phyloP scores from a whole-genome alignment of 495 filamentous ascomycete species.

The Elasticomyces elasticus region DNA sequence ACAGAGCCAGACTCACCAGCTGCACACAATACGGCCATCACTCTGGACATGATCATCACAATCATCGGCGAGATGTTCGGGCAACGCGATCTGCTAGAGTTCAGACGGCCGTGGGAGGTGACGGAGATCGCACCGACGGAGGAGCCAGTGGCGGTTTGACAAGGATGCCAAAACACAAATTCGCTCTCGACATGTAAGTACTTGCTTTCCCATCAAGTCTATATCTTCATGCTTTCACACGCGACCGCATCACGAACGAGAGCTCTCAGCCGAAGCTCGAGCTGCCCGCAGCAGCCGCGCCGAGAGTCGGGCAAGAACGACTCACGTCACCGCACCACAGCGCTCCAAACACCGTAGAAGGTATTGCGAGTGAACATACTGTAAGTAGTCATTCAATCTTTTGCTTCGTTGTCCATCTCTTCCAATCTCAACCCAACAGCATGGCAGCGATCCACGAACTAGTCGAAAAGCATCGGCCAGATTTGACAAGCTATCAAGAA shows the following conservation, averaged over 20 bases:
- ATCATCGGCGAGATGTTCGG: constrained; percentile 85
- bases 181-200: too few species aligned
- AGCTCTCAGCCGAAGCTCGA: too few species aligned
- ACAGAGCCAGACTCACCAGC: neutral
- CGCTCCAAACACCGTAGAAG: too few species aligned
- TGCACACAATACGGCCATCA: constrained; percentile 41
- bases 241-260: too few species aligned
- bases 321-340: too few species aligned
- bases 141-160: too few species aligned
- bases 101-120: constrained; percentile 40
- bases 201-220: too few species aligned
- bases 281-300: too few species aligned
- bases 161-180: too few species aligned
- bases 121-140: neutral
- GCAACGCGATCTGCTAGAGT: constrained; percentile 74
- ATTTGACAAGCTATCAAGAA: constrained; percentile 38
- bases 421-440: neutral
- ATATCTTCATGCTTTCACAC: too few species aligned
- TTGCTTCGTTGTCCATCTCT: neutral
- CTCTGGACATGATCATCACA: constrained; percentile 85
- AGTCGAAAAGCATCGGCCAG: constrained; percentile 20
- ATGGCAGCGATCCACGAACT: constrained; percentile 19
- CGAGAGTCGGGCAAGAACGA: too few species aligned
- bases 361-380: neutral
- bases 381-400: neutral